phyloP scores from a whole-genome alignment of 305 asterid genomes.

The Fraxinus baroniana region DNA sequence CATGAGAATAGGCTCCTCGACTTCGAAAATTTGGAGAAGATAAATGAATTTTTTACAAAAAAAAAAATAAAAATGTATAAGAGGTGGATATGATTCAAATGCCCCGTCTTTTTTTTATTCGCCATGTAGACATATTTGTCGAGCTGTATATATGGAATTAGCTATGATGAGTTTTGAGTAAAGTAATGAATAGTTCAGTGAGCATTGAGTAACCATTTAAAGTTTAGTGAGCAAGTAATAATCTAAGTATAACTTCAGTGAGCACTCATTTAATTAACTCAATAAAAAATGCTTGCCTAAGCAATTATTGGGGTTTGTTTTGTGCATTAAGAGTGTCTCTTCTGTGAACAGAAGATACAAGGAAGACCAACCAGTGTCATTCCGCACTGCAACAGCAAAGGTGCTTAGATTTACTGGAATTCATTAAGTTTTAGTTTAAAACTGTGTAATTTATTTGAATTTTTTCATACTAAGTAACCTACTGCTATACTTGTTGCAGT shows the following conservation, averaged over 20 bases:
- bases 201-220: too few relatives aligned
- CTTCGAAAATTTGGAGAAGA: slow-evolving; percentile 28
- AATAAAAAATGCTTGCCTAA: slow-evolving; percentile 6
- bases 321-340: slow-evolving; percentile 25
- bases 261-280: too few relatives aligned
- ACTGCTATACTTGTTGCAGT: slow-evolving; percentile 43
- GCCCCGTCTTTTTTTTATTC: neutral
- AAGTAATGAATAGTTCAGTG: too few relatives aligned
- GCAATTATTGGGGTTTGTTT: slow-evolving; percentile 7
- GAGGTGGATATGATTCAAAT: too few relatives aligned
- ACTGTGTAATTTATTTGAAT: slow-evolving; percentile 11
- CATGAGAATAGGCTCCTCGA: slow-evolving; percentile 67
- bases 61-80: too few relatives aligned
- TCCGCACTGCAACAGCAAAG: slow-evolving; percentile 89
- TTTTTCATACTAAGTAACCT: slow-evolving; percentile 22
- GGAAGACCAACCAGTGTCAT: slow-evolving; percentile 77
- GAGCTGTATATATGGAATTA: too few relatives aligned
- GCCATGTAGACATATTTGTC: neutral
- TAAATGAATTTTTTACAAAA: too few relatives aligned
- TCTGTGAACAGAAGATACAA: slow-evolving; percentile 57
- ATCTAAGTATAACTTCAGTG: too few relatives aligned
- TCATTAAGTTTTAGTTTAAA: neutral
- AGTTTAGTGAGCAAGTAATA: too few relatives aligned
- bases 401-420: slow-evolving; percentile 31
- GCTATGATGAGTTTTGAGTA: too few relatives aligned